A percentile compares a stretch with the other conserved stretches of the same genome.
Evolutionary conservation across 306 rosid genomes (phyloP).

Genomic region (Glycine tomentella): DNA sequence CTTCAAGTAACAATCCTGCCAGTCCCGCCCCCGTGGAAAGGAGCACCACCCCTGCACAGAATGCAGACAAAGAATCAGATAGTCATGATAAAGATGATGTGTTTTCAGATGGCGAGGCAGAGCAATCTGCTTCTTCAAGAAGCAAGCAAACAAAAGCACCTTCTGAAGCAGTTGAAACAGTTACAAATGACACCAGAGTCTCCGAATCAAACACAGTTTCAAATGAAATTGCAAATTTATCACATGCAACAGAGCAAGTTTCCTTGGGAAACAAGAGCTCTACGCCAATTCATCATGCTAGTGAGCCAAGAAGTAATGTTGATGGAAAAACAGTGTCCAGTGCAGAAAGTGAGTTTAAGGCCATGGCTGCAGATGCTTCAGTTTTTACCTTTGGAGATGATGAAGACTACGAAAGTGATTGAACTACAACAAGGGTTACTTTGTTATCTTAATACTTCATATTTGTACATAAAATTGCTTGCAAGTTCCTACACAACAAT

Average conservation of each 20-base stretch:
- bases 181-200: constrained; percentile 48
- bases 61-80: constrained; percentile 51
- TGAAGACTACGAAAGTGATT: constrained; percentile 94
- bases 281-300: constrained; percentile 42
- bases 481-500: constrained; percentile 39
- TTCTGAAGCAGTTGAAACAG: constrained; percentile 56
- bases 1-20: constrained; percentile 64
- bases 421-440: constrained; percentile 34
- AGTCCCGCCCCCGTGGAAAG: constrained; percentile 54
- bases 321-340: constrained; percentile 52
- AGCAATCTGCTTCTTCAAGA: constrained; percentile 71
- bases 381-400: constrained; percentile 96
- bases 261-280: constrained; percentile 66
- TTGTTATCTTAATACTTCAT: constrained; percentile 1
- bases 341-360: constrained; percentile 93
- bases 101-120: constrained; percentile 86
- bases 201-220: constrained; percentile 56
- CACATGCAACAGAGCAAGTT: constrained; percentile 70
- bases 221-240: constrained; percentile 60
- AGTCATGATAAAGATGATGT: constrained; percentile 79
- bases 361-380: constrained; percentile 99
- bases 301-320: constrained; percentile 60
- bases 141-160: constrained; percentile 62
- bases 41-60: constrained; percentile 45
- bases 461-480: constrained; percentile 74